A percentile compares a stretch with the other conserved stretches of the same genome.
phyloP scores from a whole-genome alignment of 2,329 filamentous ascomycete species.

The Alternaria triticina region DNA sequence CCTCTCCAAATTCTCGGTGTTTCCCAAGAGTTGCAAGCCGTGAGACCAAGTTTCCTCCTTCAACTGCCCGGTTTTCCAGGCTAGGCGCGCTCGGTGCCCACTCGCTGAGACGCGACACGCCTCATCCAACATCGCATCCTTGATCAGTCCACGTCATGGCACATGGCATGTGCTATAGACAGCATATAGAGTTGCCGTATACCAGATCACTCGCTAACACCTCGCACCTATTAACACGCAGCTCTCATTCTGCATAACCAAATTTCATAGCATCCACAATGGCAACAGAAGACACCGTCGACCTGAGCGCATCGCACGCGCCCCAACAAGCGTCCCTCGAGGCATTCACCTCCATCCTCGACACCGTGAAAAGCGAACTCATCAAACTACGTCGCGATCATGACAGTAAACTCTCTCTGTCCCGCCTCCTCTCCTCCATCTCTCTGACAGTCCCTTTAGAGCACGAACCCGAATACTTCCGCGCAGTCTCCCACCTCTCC shows the following conservation, averaged over 20 bases:
- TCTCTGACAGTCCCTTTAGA: slow-evolving; percentile 20
- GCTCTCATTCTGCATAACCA: not conserved
- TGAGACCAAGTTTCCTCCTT: not conserved
- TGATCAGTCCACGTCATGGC: slow-evolving; percentile 11
- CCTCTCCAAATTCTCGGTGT: not conserved
- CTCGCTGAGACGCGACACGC: slow-evolving; percentile 6
- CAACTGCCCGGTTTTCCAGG: slow-evolving; percentile 1
- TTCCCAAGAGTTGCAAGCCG: not conserved
- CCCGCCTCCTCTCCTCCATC: no score
- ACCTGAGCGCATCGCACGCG: slow-evolving; percentile 39
- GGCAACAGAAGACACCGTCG: slow-evolving; percentile 47
- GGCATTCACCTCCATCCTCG: slow-evolving; percentile 41
- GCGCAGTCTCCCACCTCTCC: slow-evolving; percentile 48
- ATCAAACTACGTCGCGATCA: slow-evolving; percentile 43
- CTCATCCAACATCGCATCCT: slow-evolving; percentile 5
- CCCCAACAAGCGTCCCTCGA: slow-evolving; percentile 45
- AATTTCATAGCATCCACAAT: slow-evolving; percentile 20
- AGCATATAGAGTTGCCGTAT: not conserved
- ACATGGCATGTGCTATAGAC: not conserved
- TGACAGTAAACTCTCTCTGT: slow-evolving; percentile 31
- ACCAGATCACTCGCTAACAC: not conserved
- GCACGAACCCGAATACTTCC: slow-evolving; percentile 49
- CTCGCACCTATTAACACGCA: not conserved
- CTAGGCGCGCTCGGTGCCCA: not conserved
- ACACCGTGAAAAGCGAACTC: slow-evolving; percentile 41